phyloP scores from a whole-genome alignment of 257 asterid species.

The Solanum chmielewskii region DNA sequence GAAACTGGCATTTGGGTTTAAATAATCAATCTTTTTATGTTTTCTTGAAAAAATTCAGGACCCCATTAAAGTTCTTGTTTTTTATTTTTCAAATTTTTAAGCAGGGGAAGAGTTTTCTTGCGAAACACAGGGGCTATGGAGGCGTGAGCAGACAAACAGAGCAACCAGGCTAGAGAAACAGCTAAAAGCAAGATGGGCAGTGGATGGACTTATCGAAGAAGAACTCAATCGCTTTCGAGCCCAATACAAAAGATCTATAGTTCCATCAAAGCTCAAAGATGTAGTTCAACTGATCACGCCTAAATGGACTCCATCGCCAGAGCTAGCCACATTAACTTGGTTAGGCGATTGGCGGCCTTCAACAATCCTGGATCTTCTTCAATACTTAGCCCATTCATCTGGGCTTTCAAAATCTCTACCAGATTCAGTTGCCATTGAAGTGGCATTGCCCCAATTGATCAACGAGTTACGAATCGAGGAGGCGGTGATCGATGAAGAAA shows the following conservation, averaged over 20 bases:
- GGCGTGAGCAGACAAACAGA: conserved; percentile 51
- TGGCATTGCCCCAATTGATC: conserved; percentile 41
- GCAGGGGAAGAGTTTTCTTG: conserved; percentile 38
- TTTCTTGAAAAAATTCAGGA: not conserved
- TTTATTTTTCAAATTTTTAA: not conserved
- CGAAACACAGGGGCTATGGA: conserved; percentile 51
- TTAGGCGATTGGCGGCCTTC: conserved; percentile 96
- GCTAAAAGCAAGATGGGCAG: conserved; percentile 57
- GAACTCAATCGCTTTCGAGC: conserved; percentile 41
- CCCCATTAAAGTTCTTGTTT: not conserved
- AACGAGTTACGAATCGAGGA: conserved; percentile 71
- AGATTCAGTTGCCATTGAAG: conserved; percentile 32
- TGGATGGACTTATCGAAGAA: conserved; percentile 55
- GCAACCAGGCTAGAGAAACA: conserved; percentile 63
- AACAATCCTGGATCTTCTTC: conserved; percentile 47
- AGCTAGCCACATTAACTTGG: conserved; percentile 65
- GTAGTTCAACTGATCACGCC: conserved; percentile 59
- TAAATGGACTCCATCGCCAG: conserved; percentile 46
- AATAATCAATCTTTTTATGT: not conserved
- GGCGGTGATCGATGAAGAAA: conserved; percentile 78
- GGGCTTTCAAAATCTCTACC: conserved; percentile 2
- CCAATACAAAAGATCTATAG: conserved; percentile 28
- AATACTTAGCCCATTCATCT: conserved; percentile 23
- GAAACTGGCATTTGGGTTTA: not conserved
- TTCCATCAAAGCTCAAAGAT: conserved; percentile 40